phyloP scores from a whole-genome alignment of 352 stramenopile genomes.

The Phytopythium mirpurense region DNA sequence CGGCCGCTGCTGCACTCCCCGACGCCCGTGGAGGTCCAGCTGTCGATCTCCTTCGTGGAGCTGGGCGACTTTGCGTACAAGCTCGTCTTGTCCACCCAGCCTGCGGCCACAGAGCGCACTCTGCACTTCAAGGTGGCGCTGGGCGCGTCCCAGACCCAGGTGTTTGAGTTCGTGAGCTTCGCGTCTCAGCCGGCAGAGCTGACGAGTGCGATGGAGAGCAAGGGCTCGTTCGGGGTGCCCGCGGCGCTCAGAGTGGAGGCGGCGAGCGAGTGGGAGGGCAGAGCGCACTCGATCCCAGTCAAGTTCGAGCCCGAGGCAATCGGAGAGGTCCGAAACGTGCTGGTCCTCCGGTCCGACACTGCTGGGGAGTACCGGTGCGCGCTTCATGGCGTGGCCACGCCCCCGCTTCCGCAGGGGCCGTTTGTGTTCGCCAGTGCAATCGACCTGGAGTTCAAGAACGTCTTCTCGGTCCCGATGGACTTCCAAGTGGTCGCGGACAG shows the following conservation, averaged over 20 bases:
- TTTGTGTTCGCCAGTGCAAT: conserved; percentile 57
- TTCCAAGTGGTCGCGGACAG: conserved; percentile 85
- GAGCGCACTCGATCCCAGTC: conserved; percentile 47
- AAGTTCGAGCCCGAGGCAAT: conserved; percentile 89
- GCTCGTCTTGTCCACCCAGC: conserved; percentile 70
- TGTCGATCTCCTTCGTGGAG: conserved; percentile 81
- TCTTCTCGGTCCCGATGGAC: conserved; percentile 68
- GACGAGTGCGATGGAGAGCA: conserved; percentile 45
- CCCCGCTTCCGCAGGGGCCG: conserved; percentile 79
- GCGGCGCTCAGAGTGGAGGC: conserved; percentile 42
- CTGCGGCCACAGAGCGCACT: conserved; percentile 51
- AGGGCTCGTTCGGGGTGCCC: conserved; percentile 69
- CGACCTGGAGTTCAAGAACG: conserved; percentile 89
- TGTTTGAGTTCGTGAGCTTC: conserved; percentile 75
- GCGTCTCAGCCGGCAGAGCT: conserved; percentile 35
- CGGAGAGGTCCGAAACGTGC: conserved; percentile 77
- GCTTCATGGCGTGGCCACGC: conserved; percentile 69
- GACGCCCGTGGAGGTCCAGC: conserved; percentile 31
- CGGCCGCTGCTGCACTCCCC: conserved; percentile 62
- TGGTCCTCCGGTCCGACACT: conserved; percentile 52
- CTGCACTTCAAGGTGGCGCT: conserved; percentile 83
- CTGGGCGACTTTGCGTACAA: conserved; percentile 89
- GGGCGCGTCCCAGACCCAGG: conserved; percentile 67
- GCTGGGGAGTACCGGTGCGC: conserved; percentile 84
- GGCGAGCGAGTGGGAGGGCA: conserved; percentile 69